Evolutionary conservation across 306 rosid genomes (phyloP), one percentile per base, ranked within the genome.

Genomic region (Citrullus colocynthis): DNA sequence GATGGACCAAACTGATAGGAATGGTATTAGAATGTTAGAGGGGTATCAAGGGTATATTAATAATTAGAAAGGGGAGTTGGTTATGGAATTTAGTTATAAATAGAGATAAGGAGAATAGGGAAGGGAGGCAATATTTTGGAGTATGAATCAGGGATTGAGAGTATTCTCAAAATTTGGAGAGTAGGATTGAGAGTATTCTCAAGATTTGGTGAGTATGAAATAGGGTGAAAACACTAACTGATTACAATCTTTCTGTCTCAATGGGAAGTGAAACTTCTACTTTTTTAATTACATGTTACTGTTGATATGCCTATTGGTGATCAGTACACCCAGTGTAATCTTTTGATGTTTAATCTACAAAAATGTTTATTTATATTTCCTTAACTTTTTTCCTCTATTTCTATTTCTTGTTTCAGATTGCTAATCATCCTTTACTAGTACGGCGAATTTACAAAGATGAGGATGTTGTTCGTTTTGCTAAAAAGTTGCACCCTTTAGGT

Each of bases 381-480:
- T 2, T 21, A 1, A 3, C 36, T 45, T 9, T 45, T 9, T 37
- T 78, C 56, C 18, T 76, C 21, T 45, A 24, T 41, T 54, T 66
- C 30, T 66, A 42, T 65, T 57, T 84, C 32, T 61, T 56, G 69
- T 80, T 83, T 81, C 85, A 95, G 98, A 95, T 95, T 82, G 97
- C 97, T 77, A 95, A 92, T 84, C 97, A 95, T 84, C 98, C 98
- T 80, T 88, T 92, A 89, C 85, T 95, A 80, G 90, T 95, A 79
- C 86, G 98, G 93, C 87, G 90, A 48, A 88, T 92, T 60, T 95
- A 95, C 81, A 89, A 82, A 66, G 97, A 95, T 48, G 96, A 89
- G 65, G 98, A 95, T 82, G 97, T 95, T 20, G 77, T 80, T 84
- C 96, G 91, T 87, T 95, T 88, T 90, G 97, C 96, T 48, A 85